Evolutionary conservation across 2,329 filamentous ascomycete species (phyloP).

Genomic region (Penicillium sp.): DNA sequence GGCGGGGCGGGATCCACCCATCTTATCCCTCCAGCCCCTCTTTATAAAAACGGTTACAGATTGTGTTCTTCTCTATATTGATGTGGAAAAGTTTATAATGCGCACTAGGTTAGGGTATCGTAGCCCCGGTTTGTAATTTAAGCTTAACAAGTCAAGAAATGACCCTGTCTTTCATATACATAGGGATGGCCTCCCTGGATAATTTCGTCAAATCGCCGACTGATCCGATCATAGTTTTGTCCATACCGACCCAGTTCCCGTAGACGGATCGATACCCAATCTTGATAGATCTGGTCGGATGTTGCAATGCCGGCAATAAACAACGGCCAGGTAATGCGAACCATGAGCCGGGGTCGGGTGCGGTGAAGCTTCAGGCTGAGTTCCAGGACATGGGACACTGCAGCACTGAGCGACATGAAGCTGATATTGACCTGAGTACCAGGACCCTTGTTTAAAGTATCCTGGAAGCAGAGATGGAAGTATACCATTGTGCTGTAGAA

Average conservation of each 20-base stretch:
- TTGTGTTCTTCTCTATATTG: too few relatives aligned
- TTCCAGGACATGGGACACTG: slow-evolving; percentile 24
- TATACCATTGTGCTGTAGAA: slow-evolving; percentile 25
- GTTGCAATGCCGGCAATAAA: slow-evolving; percentile 29
- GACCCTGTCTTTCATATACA: slow-evolving; percentile 7
- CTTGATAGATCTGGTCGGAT: slow-evolving; percentile 24
- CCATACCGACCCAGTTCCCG: slow-evolving; percentile 25
- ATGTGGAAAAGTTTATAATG: background rate
- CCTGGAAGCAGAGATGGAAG: slow-evolving; percentile 25
- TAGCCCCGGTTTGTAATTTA: background rate
- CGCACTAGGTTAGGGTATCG: background rate
- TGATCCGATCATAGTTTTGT: slow-evolving; percentile 24
- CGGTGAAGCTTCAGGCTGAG: slow-evolving; percentile 24
- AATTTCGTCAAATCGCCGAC: slow-evolving; percentile 23
- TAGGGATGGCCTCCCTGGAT: slow-evolving; percentile 18
- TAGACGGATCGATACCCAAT: slow-evolving; percentile 30
- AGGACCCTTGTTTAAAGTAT: slow-evolving; percentile 4
- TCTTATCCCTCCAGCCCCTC: background rate
- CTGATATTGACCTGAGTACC: slow-evolving; percentile 2
- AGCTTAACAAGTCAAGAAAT: background rate
- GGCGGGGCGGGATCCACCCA: background rate
- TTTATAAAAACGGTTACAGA: background rate
- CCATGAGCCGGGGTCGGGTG: slow-evolving; percentile 22
- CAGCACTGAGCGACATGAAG: slow-evolving; percentile 15
- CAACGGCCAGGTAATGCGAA: slow-evolving; percentile 27